Evolutionary conservation across 2,329 filamentous ascomycete genomes (phyloP), one percentile per base, ranked within the genome.

Genomic region (Trichoderma sp.): DNA sequence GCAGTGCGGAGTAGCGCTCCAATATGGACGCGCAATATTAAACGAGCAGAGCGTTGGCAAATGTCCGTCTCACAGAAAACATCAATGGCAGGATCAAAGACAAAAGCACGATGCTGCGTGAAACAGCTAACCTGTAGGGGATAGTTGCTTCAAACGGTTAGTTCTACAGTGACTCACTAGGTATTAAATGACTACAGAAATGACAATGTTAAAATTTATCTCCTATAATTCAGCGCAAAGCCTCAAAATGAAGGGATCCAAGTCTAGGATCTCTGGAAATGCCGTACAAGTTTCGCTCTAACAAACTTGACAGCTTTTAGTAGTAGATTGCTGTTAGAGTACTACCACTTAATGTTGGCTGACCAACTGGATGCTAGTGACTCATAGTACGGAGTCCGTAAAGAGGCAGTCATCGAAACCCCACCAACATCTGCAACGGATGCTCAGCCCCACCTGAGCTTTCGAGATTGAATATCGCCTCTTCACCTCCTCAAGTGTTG

Each of bases 401-500:
- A 6, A 60, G 39, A 28, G 15, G 57, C 66, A 53, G 66, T 62
- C 30, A 62, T 57, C 8, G 34, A 43, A 36, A 36, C 63, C 30
- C 63, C 63, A 66, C 63, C 28, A 66, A 53, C 53, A 9, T 39
- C 28, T 32, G n/a, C 26, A 43, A 36, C 58, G 32, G 12, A 36
- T 61, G 34, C 56, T 51, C 36, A 51, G 65, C 65, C 65, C 65
- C 65, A 68, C 65, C 26, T 32, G 34, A 68, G 53, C 65, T 51
- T 68, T 28, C 5, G 12, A 34, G 21, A 18, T 68, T 43, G 3
- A 32, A 51, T 30, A 24, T 68, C 56, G 53, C 57, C 66, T 70
- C 57, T 62, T 53, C 24, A 57, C 57, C 66, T 61, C 28, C 3
- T 12, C 26, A 8, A 62, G 36, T 18, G 36, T 26, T 9, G 14